These are phyloP conservation scores for Microdochium trichocladiopsis DNA, from an alignment of 2,329 filamentous ascomycete species.

Conservation along the genomic window DNA sequence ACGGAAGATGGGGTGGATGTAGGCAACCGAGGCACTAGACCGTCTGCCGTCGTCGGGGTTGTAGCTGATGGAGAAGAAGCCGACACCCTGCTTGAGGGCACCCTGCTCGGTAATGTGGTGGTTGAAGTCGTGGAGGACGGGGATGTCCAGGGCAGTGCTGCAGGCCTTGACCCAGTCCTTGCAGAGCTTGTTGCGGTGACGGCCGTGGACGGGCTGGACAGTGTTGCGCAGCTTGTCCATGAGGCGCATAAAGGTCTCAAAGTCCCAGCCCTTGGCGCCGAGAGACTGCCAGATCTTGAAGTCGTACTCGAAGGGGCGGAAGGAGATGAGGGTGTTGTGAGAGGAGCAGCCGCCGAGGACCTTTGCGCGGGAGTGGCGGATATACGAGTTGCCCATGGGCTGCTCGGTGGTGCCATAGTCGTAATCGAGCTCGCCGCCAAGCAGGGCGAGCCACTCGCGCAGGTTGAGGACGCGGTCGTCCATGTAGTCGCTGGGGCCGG, in stretches of 20 bases:
- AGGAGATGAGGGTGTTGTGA: conserved; percentile 90
- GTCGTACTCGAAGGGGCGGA: conserved; percentile 86
- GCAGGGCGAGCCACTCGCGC: conserved; percentile 77
- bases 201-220: conserved; percentile 79
- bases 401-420: conserved; percentile 87
- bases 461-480: conserved; percentile 81
- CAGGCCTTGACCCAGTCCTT: conserved; percentile 83
- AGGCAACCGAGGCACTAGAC: conserved; percentile 82
- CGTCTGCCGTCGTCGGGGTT: conserved; percentile 82
- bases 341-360: conserved; percentile 88
- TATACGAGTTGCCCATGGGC: conserved; percentile 83
- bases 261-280: conserved; percentile 80
- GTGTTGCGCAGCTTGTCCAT: conserved; percentile 82
- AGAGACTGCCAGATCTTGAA: conserved; percentile 75
- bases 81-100: conserved; percentile 66
- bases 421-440: conserved; percentile 85
- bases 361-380: conserved; percentile 87
- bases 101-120: conserved; percentile 70
- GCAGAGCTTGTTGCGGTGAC: conserved; percentile 85
- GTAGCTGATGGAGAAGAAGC: conserved; percentile 87
- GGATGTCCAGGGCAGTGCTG: conserved; percentile 71
- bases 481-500: conserved; percentile 81
- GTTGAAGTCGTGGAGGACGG: conserved; percentile 81
- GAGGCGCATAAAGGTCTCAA: conserved; percentile 74
- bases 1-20: conserved; percentile 84